Base-by-base conservation (phyloP, 2,329 filamentous ascomycete genomes). In the Colletotrichum magnum region DNA sequence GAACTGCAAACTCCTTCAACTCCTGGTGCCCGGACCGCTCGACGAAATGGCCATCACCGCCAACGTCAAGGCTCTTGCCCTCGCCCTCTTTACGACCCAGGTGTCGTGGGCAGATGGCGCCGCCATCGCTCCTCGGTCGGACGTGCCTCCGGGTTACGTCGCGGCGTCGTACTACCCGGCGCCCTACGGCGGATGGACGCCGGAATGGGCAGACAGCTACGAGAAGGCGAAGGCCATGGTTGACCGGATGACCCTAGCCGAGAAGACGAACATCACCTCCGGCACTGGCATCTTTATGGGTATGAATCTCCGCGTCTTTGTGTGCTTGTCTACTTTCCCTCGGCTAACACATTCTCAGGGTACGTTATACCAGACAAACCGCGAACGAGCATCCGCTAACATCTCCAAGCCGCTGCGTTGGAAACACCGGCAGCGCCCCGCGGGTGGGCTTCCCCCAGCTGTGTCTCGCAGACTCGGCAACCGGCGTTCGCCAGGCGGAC, bases 181-280 rank as follows among this genome's bases (percentile, higher is more conserved):
- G 9, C 92, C 92, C 0, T 87, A 89, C 59, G 92, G 92, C 58
- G 93, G 93, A 47, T 94, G 93, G 90, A 81, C 86, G 0, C 80
- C 86, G 6, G 87, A 88, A 66, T 95, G 93, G 93, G 82, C 83
- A 24, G 87, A 87, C 18, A 91, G 92, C 73, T 95, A 94, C 75
- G 81, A 81, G 60, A 94, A 92, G 74, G 93, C 93, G 1, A 85
- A 89, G 66, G 79, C 83, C 4, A 79, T 95, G 15, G 93, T 95
- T 16, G 87, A 89, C 61, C 87, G 89, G 56, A 93, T 95, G 92
- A 95, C 92, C 0, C 79, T 95, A 64, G 92, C 92, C 2, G 93
- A 95, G 77, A 95, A 95, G 81, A 90, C 92, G 4, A 95, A 94
- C 75, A 85, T 94, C 59, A 94, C 92, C 0, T 88, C 88, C 1